These are phyloP conservation scores for Xanthoconium separans DNA, from an alignment of 1,284 basidiomycete genomes.

Conservation along the genomic window DNA sequence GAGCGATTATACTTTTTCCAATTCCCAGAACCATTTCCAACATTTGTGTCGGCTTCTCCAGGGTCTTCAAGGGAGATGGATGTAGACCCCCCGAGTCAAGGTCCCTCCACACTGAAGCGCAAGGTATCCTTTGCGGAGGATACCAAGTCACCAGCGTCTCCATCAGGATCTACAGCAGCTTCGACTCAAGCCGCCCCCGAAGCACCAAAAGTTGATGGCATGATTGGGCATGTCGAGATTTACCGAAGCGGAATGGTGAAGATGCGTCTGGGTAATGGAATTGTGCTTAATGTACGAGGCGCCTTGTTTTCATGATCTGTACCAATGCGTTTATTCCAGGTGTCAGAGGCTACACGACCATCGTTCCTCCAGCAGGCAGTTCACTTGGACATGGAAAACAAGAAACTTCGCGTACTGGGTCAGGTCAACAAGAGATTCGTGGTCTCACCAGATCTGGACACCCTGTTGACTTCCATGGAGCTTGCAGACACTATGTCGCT, in stretches of 20 bases:
- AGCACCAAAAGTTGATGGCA: conserved; percentile 59
- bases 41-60: conserved; percentile 47
- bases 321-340: conserved; percentile 43
- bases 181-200: conserved; percentile 23
- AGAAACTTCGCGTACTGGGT: conserved; percentile 72
- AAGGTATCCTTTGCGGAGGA: conserved; percentile 63
- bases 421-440: conserved; percentile 86
- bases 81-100: conserved; percentile 25
- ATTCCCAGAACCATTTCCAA: conserved; percentile 88
- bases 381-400: conserved; percentile 61
- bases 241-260: conserved; percentile 86
- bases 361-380: conserved; percentile 91
- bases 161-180: conserved; percentile 28
- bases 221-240: conserved; percentile 80
- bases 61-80: conserved; percentile 23
- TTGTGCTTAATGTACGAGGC: conserved; percentile 73
- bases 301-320: conserved; percentile 6
- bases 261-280: conserved; percentile 78
- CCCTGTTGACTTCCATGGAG: conserved; percentile 71
- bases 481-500: conserved; percentile 40
- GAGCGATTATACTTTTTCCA: conserved; percentile 88
- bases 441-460: conserved; percentile 83
- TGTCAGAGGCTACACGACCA: conserved; percentile 80
- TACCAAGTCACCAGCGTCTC: conserved; percentile 44
- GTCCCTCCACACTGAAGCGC: conserved; percentile 36